These are phyloP conservation scores for Aechmea fasciata DNA, from an alignment of 176 grass and related monocot genomes.

Conservation along the genomic window DNA sequence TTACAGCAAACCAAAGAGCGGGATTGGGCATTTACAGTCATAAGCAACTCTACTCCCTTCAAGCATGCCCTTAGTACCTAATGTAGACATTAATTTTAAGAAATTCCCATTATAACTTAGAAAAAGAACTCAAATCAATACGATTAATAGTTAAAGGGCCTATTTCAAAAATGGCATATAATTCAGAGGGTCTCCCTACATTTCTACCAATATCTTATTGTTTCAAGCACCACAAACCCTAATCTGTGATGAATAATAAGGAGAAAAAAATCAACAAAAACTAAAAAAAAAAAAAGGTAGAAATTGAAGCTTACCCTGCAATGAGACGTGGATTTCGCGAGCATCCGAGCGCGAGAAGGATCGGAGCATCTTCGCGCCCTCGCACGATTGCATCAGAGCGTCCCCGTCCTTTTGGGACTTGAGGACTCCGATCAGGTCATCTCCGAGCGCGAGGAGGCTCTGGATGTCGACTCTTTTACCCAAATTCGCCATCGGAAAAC, in stretches of 20 bases:
- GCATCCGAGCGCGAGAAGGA: slow-evolving; percentile 37
- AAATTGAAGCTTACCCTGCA: slow-evolving; percentile 34
- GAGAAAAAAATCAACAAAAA: not conserved
- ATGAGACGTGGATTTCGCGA: slow-evolving; percentile 19
- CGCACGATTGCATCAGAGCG: slow-evolving; percentile 22
- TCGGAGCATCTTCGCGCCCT: slow-evolving; percentile 30
- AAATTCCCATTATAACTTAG: too few relatives aligned
- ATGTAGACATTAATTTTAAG: too few relatives aligned
- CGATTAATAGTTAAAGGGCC: too few relatives aligned
- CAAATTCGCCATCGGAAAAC: slow-evolving; percentile 13
- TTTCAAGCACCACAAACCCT: not conserved
- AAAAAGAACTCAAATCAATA: too few relatives aligned
- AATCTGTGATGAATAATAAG: not conserved
- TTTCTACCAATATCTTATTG: not conserved
- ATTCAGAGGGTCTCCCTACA: too few relatives aligned
- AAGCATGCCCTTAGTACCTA: too few relatives aligned
- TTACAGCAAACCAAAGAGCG: too few relatives aligned
- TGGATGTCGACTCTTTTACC: slow-evolving; percentile 27
- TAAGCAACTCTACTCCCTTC: too few relatives aligned
- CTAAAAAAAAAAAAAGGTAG: not conserved
- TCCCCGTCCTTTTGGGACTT: slow-evolving; percentile 24
- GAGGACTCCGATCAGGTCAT: slow-evolving; percentile 41
- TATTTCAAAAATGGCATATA: too few relatives aligned
- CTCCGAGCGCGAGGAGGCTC: slow-evolving; percentile 28
- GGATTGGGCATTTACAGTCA: too few relatives aligned